Evolutionary conservation across 306 rosid species (phyloP).

Genomic region (Gastrolobium villosum): DNA sequence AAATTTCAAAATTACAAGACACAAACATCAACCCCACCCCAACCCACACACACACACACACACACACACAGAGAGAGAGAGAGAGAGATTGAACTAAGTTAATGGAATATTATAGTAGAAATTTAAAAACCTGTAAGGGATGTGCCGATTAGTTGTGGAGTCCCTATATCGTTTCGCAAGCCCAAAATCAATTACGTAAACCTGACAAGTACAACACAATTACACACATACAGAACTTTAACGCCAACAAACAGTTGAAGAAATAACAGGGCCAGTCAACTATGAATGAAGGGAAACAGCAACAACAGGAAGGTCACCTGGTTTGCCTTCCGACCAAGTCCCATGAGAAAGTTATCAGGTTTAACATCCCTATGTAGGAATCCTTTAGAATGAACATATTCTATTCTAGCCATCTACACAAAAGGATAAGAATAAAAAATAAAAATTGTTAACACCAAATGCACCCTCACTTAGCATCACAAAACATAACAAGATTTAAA

Average conservation of each 20-base stretch:
- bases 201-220: slow-evolving; percentile 56
- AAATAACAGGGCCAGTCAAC: slow-evolving; percentile 15
- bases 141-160: slow-evolving; percentile 85
- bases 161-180: slow-evolving; percentile 95
- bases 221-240: slow-evolving; percentile 5
- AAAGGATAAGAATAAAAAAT: background rate
- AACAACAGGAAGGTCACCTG: slow-evolving; percentile 64
- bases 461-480: background rate
- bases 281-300: background rate
- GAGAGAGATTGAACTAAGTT: background rate
- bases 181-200: slow-evolving; percentile 92
- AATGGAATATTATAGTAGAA: background rate
- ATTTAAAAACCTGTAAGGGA: slow-evolving; percentile 76
- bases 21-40: background rate
- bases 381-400: slow-evolving; percentile 95
- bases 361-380: slow-evolving; percentile 92
- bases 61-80: background rate
- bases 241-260: slow-evolving; percentile 4
- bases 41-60: no score
- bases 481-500: background rate
- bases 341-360: slow-evolving; percentile 99
- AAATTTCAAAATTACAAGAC: background rate
- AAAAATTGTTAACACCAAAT: background rate
- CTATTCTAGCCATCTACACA: slow-evolving; percentile 84
- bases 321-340: slow-evolving; percentile 98